These are phyloP conservation scores for Coemansia asiatica DNA, from an alignment of 192 early-diverging fungal genomes.

Conservation along the genomic window DNA sequence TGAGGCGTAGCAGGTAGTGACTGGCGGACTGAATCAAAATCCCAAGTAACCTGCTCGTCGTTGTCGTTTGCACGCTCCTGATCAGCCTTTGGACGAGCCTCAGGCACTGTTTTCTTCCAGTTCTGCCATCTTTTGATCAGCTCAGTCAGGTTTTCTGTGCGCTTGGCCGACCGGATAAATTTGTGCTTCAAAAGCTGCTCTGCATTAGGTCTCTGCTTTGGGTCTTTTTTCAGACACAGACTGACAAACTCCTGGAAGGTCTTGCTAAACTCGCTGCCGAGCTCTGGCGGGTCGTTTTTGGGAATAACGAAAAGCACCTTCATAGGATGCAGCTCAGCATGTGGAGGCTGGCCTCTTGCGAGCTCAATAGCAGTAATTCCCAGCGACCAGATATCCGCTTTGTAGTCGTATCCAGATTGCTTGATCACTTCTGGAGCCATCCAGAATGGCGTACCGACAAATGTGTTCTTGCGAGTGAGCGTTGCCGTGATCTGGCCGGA, in stretches of 20 bases:
- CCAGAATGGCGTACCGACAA: constrained; percentile 98
- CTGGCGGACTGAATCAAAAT: constrained; percentile 51
- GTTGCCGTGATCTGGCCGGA: constrained; percentile 89
- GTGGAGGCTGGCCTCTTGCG: constrained; percentile 89
- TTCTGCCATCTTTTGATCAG: constrained; percentile 80
- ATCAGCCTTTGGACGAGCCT: constrained; percentile 37
- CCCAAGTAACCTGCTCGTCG: constrained; percentile 50
- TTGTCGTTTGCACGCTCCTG: constrained; percentile 11
- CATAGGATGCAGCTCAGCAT: constrained; percentile 93
- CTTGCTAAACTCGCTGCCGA: constrained; percentile 76
- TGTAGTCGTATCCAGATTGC: constrained; percentile 90
- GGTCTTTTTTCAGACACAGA: constrained; percentile 84
- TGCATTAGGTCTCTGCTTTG: constrained; percentile 81
- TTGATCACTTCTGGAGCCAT: constrained; percentile 96
- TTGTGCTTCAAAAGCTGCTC: constrained; percentile 84
- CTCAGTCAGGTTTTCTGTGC: constrained; percentile 81
- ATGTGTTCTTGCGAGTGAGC: constrained; percentile 92
- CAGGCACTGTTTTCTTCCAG: constrained; percentile 65
- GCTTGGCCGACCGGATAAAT: constrained; percentile 83
- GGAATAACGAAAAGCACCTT: constrained; percentile 93
- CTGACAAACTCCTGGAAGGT: constrained; percentile 88
- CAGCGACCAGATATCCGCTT: constrained; percentile 97
- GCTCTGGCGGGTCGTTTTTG: constrained; percentile 80
- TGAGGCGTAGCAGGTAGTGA: constrained; percentile 41
- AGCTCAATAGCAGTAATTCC: constrained; percentile 98